phyloP scores from a whole-genome alignment of 257 asterid species.

The Fraxinus pennsylvanica region DNA sequence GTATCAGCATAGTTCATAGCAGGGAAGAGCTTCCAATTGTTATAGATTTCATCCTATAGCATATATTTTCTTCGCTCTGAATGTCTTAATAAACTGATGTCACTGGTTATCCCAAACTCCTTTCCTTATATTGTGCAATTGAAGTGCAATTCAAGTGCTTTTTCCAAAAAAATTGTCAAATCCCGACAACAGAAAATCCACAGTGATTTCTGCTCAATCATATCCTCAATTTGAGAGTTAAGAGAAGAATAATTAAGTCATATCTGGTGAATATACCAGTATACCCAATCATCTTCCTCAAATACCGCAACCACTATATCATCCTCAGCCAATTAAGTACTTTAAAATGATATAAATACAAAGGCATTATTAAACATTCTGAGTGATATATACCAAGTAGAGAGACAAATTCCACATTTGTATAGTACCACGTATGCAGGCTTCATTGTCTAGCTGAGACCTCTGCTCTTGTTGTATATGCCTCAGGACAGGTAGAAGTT shows the following conservation, averaged over 20 bases:
- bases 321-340: constrained; percentile 53
- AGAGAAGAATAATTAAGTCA: background rate
- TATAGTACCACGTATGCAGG: constrained; percentile 51
- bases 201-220: background rate
- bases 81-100: background rate
- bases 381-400: constrained; percentile 11
- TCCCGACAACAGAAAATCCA: background rate
- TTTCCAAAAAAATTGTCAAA: constrained; percentile 1
- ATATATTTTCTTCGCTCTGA: too few relatives aligned
- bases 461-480: constrained; percentile 57
- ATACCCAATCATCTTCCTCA: constrained; percentile 65
- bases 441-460: constrained; percentile 58
- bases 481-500: constrained; percentile 73
- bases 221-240: constrained; percentile 14
- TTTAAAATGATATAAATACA: constrained; percentile 38
- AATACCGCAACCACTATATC: constrained; percentile 43
- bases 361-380: constrained; percentile 20
- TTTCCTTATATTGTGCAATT: too few relatives aligned
- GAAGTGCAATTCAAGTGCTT: too few relatives aligned
- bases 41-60: background rate
- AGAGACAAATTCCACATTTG: constrained; percentile 17
- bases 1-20: background rate
- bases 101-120: background rate
- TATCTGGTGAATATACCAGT: constrained; percentile 47
- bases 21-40: background rate